Conservation (phyloP, 23 red algal genomes). For the Gracilaria domingensis region DNA sequence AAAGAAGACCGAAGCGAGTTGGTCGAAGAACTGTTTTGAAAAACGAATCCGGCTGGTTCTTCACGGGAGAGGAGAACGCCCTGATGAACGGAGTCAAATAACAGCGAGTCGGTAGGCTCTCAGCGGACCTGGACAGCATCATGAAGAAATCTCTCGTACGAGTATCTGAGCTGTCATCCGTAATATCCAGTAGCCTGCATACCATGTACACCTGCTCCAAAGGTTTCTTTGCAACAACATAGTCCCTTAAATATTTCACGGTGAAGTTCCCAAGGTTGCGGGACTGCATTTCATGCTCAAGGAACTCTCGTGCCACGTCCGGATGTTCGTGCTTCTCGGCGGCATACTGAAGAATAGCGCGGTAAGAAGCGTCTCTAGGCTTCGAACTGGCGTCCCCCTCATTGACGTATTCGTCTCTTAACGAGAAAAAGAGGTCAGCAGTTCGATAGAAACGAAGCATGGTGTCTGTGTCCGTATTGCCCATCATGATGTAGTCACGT, state of each 20-base stretch:
- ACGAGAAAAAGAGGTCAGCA: neutral
- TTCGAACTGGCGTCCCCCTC: neutral
- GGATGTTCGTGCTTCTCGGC: neutral
- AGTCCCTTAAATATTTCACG: neutral
- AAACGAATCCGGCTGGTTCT: neutral
- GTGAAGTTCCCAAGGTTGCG: neutral
- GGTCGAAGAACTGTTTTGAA: neutral
- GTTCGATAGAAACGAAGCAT: neutral
- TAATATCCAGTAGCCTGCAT: neutral
- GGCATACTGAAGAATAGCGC: neutral
- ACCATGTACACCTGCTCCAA: slow-evolving; percentile 2
- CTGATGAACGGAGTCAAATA: neutral
- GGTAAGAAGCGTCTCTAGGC: neutral
- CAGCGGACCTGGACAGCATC: neutral
- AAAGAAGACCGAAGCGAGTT: neutral
- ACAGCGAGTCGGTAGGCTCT: neutral
- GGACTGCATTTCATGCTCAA: neutral
- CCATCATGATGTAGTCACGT: neutral
- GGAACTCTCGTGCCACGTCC: neutral
- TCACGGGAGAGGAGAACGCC: neutral
- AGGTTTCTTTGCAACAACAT: neutral
- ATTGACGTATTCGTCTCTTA: neutral
- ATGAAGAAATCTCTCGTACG: neutral
- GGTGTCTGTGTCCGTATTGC: neutral
- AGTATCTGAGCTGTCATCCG: neutral